A percentile compares a stretch with the other conserved stretches of the same genome.
Conservation (phyloP, 2,329 filamentous ascomycete genomes). For the Scedosporium boydii region DNA sequence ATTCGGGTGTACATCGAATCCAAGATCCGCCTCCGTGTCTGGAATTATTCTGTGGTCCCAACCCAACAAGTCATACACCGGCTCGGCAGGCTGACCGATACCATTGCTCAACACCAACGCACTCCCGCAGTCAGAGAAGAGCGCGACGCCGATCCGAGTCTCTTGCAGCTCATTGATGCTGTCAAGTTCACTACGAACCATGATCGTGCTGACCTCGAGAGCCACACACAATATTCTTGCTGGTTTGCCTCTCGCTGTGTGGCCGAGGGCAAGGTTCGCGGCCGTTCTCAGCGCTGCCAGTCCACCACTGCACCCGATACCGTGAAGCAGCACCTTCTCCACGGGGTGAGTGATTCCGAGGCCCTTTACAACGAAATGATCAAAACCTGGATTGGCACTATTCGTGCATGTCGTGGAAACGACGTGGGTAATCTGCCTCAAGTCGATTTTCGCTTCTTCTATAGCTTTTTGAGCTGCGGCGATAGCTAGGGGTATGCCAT, state of each 20-base stretch:
- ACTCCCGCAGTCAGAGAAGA: constrained; percentile 65
- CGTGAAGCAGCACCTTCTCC: constrained; percentile 57
- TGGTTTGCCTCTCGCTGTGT: constrained; percentile 45
- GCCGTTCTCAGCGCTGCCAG: constrained; percentile 53
- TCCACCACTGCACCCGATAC: constrained; percentile 57
- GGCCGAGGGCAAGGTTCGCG: constrained; percentile 56
- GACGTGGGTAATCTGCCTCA: constrained; percentile 52
- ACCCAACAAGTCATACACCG: constrained; percentile 51
- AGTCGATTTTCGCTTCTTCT: constrained; percentile 40
- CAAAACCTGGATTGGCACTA: constrained; percentile 59
- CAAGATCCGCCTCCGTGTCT: constrained; percentile 51
- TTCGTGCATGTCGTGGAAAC: constrained; percentile 62
- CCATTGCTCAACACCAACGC: constrained; percentile 56
- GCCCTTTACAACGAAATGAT: constrained; percentile 52
- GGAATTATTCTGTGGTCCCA: constrained; percentile 57
- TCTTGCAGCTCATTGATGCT: constrained; percentile 49
- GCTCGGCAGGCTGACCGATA: constrained; percentile 34
- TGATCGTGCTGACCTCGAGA: constrained; percentile 50
- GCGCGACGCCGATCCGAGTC: constrained; percentile 52
- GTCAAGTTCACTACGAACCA: constrained; percentile 57
- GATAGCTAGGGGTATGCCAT: constrained; percentile 49
- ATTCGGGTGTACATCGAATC: constrained; percentile 54
- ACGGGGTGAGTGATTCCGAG: constrained; percentile 48
- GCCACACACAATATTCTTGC: constrained; percentile 58
- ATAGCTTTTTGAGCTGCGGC: constrained; percentile 45